A percentile compares a stretch with the other conserved stretches of the same genome.
Evolutionary conservation across 1,284 basidiomycete species (phyloP).

Genomic region (Porogramme epimiltina): DNA sequence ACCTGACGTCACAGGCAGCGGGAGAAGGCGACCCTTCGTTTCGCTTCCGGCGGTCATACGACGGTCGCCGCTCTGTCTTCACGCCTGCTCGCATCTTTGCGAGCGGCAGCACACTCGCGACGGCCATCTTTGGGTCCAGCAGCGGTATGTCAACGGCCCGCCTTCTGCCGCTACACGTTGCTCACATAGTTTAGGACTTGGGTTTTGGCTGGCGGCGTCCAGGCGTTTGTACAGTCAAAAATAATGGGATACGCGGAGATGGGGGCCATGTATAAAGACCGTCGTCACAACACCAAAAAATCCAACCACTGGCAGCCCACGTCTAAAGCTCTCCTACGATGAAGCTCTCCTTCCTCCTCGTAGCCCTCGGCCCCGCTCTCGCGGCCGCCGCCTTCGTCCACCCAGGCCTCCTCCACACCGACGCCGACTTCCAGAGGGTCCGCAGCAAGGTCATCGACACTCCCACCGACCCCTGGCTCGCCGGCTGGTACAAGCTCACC

Average conservation of each 20-base stretch:
- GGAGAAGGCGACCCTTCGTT: neutral
- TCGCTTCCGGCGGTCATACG: neutral
- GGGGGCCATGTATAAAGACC: no score
- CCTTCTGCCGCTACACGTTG: no score
- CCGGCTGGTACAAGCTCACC: conserved; percentile 8
- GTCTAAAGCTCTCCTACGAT: neutral
- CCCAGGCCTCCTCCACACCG: conserved; percentile 6
- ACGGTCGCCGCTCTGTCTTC: no score
- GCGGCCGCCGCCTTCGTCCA: conserved; percentile 6
- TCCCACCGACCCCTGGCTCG: conserved; percentile 2
- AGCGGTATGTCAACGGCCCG: no score
- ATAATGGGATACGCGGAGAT: no score
- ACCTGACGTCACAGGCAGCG: no score
- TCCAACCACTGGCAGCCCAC: neutral
- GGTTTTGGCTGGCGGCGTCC: no score
- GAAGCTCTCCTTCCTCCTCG: neutral
- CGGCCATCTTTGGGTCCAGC: no score
- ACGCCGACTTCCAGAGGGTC: conserved; percentile 4
- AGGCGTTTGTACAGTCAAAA: no score
- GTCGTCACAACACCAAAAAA: neutral
- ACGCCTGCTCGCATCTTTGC: neutral
- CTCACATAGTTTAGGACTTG: no score
- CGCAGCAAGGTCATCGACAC: neutral
- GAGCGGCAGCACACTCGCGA: no score
- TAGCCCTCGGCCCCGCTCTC: neutral